Percentiles rank a stretch among this genome's conserved stretches.
Conservation (phyloP, 108 stramenopile species). For the Skeletonema menzelii region DNA sequence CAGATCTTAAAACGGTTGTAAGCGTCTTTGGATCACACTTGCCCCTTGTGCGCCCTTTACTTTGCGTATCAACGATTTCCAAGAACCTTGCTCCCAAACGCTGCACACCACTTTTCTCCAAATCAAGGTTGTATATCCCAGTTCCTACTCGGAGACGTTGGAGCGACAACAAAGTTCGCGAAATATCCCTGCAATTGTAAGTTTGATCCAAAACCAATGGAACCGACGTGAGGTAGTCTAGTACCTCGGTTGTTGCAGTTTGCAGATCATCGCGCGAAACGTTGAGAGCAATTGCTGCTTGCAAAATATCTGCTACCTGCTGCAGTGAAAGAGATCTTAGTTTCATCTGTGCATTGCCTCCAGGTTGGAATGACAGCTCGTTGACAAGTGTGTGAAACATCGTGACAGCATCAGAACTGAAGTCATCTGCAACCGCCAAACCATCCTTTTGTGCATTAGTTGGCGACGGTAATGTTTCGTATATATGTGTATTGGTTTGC, state of each 20-base stretch:
- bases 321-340: constrained; percentile 19
- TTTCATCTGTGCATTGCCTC: constrained; percentile 4
- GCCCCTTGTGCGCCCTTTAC: constrained; percentile 15
- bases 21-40: constrained; percentile 36
- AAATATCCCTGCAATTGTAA: constrained; percentile 23
- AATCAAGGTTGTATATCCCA: constrained; percentile 6
- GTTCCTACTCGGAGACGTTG: constrained; percentile 33
- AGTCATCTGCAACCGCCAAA: neutral
- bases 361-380: constrained; percentile 18
- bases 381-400: constrained; percentile 42
- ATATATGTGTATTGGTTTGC: neutral
- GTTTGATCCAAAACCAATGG: constrained; percentile 10
- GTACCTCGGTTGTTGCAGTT: neutral
- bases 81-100: constrained; percentile 34
- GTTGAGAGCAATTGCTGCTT: constrained; percentile 14
- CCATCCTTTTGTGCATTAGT: neutral
- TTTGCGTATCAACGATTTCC: constrained; percentile 14
- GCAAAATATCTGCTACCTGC: constrained; percentile 25
- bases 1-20: constrained; percentile 48
- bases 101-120: constrained; percentile 16
- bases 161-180: constrained; percentile 38
- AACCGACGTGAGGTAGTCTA: constrained; percentile 52
- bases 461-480: neutral
- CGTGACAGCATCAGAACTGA: constrained; percentile 28
- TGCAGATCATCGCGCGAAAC: constrained; percentile 26